Percentiles rank a stretch among this genome's conserved stretches.
phyloP scores from a whole-genome alignment of 805 yeast species.

The Candida silvicultrix region DNA sequence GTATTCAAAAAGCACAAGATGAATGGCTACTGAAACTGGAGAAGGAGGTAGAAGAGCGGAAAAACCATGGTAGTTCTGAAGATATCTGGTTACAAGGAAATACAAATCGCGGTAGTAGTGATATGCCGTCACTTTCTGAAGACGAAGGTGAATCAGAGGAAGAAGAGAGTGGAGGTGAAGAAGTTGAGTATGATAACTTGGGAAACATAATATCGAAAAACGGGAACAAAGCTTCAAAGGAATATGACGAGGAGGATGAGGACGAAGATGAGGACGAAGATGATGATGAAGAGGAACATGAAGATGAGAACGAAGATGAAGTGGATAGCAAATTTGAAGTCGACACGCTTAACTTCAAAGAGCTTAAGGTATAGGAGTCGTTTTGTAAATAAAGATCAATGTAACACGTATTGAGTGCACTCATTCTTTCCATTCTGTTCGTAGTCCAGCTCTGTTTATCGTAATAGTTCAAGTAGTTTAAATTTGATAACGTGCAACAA shows the following conservation, averaged over 20 bases:
- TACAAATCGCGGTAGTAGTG: slow-evolving; percentile 47
- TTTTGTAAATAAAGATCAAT: neutral
- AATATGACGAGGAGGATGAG: slow-evolving; percentile 3
- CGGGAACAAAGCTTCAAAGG: slow-evolving; percentile 6
- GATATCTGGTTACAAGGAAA: slow-evolving; percentile 81
- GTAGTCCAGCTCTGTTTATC: too few species aligned
- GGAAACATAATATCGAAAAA: slow-evolving; percentile 17
- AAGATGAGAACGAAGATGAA: slow-evolving; percentile 17
- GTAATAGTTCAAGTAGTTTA: too few species aligned
- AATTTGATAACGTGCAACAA: neutral
- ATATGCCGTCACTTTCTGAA: slow-evolving; percentile 15
- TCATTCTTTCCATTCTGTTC: too few species aligned
- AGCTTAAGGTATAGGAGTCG: neutral
- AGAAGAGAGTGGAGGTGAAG: slow-evolving; percentile 16
- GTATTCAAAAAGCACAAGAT: slow-evolving; percentile 66
- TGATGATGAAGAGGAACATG: slow-evolving; percentile 13
- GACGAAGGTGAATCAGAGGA: slow-evolving; percentile 19
- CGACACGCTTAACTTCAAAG: slow-evolving; percentile 12
- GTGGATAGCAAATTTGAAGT: slow-evolving; percentile 2
- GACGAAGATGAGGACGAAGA: slow-evolving; percentile 8
- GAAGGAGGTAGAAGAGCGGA: slow-evolving; percentile 56
- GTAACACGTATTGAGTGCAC: too few species aligned
- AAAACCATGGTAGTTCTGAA: slow-evolving; percentile 40
- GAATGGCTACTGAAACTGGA: slow-evolving; percentile 68
- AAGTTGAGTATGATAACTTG: slow-evolving; percentile 20